Base-by-base conservation (phyloP, 306 rosid species). In the Vigna reflexopilosa region DNA sequence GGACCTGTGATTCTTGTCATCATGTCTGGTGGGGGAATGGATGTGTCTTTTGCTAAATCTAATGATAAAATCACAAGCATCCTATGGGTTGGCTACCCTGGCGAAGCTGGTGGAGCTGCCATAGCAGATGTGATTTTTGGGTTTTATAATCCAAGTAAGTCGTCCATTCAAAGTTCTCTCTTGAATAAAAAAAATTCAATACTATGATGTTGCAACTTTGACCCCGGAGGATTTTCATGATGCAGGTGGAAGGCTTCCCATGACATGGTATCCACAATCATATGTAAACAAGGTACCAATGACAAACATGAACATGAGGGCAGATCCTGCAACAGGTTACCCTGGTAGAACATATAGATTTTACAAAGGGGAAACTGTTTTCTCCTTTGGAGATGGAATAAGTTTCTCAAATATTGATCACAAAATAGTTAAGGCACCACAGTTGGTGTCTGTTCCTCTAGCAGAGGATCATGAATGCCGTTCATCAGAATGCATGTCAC, bases 31-130 rank as follows among this genome's bases (percentile, higher is more conserved):
- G 99, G 99, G 64, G 98, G 99, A 58, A 86, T 95, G 78, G 99
- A 95, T 63, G 79, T 95, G 42, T 83, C 97, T 56, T 95, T 93
- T 79, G 99, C 99, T 1, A 95, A 93, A 82, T 79, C 48, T 63
- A 68, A 88, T 67, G 83, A 74, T 32, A 95, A 95, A 79, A 87
- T 95, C 50, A 80, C 90, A n/a, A 93, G 98, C 90, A 95, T 95
- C 76, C 87, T 95, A 4, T 95, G 99, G 99, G 93, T 95, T 72
- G 99, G 99, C 44, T 95, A 89, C 86, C 99, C 99, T 0, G 99
- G 99, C 49, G 96, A 95, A 86, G 99, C 99, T 9, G 99, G 99
- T 64, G 99, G 99, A 82, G 97, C 98, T 51, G 98, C 98, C 80
- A 81, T 95, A 14, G 91, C 99, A 48, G 99, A 95, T 83, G 89